Base-by-base conservation (phyloP, 345 rosid genomes). In the Pseudoturritis turrita region DNA sequence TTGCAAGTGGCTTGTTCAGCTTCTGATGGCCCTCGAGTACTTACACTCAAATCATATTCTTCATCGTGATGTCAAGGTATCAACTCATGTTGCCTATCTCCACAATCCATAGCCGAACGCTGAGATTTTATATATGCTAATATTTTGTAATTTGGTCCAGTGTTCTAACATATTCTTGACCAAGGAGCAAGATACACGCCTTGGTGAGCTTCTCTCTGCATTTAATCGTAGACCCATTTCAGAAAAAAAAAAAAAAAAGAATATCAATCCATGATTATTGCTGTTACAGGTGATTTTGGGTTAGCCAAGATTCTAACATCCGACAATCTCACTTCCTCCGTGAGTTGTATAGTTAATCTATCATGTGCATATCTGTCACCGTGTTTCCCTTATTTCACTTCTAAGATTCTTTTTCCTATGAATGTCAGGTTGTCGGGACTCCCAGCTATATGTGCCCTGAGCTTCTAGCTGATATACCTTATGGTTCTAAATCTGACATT, bases 361-460 rank as follows among this genome's bases (percentile, higher is more conserved):
- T 68, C 25, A 9, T 62, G 39, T 40, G 21, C 45, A 35, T 33
- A 65, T 11, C 22, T 49, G 47, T 47, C 70, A 49, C 43, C 1
- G 25, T 41, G 37, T 61, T 61, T 41, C 23, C 78, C 26, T 33
- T 41, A 8, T 6, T 10, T 17, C 39, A 50, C 45, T 47, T 81
- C 57, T 37, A 50, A 55, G 70, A 47, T 19, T 18, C 14, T 18
- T 33, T 49, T 21, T 64, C n/a, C 35, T 65, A 33, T 78, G 43
- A 31, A 53, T 55, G 83, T 59, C 77, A 91, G 97, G 97, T 91
- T 19, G 96, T 91, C 69, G 97, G 97, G 66, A 91, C 97, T 68
- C 97, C 97, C 5, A 91, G 97, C 81, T 91, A 91, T 75, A 91
- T 91, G 97, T 91, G 97, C 76, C 97, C 97, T 5, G 97, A 91